Base-by-base conservation (phyloP, 1,284 basidiomycete genomes). In the Ceraceosorus guamensis region DNA sequence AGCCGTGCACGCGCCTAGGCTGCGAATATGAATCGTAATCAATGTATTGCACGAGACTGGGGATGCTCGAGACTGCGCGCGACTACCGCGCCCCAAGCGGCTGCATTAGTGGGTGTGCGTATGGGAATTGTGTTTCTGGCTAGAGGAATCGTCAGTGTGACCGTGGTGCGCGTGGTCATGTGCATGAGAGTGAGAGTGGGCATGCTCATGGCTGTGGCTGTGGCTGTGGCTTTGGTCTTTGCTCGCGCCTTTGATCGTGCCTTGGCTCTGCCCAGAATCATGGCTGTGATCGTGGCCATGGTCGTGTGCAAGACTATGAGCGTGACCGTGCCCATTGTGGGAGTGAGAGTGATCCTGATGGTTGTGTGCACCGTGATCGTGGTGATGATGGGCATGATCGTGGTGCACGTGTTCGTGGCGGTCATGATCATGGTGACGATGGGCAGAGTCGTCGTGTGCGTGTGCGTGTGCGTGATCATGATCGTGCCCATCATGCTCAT, bases 391-490 rank as follows among this genome's bases (percentile, higher is more conserved):
- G 14, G 46, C 34, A 31, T 70, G 60, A 32, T 31, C 39, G 13
- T 53, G 43, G 14, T 47, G 32, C 6, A 13, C 13, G 37, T 52
- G 50, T 10, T 35, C 52, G 44, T 61, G 62, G 24, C 24, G 24
- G 24, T 39, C 35, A 44, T 67, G 63, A 39, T 52, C 48, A 44
- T 63, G 56, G 3, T 57, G 56, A 14, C 34, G 32, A 48, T 66
- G 63, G 13, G 35, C 46, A 39, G 56, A 51, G 34, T 53, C 37
- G 18, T 53, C 46, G 39, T 66, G 60, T 6, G 37, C 53, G 48
- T 70, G 68, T 13, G 48, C 54, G 50, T 65, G 60, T 3, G 18
- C 47, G 49, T 64, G 57, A 5, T 11, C 34, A 4, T 33, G 53
- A 10, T 52, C 47, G 31, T 55, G 55, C 14, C 30, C 54, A 11